Conservation (phyloP, 2,329 filamentous ascomycete species). For the Dothideomycetes sp. region DNA sequence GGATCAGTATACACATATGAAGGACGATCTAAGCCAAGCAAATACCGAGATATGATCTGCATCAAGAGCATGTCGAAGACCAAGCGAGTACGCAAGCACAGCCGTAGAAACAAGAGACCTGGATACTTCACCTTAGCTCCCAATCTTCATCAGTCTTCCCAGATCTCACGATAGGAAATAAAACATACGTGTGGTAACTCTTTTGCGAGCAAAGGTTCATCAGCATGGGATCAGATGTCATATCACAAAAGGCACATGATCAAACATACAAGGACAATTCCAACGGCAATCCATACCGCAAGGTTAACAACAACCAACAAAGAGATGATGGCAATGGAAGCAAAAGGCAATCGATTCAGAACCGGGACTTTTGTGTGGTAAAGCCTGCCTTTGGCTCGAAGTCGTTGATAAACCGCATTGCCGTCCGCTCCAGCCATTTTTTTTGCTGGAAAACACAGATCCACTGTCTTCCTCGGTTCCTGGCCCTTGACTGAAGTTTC, state of each 20-base stretch:
- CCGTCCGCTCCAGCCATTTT: conserved; percentile 6
- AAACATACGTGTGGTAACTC: conserved; percentile 12
- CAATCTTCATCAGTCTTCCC: no score
- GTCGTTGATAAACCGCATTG: conserved; percentile 9
- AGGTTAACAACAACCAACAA: conserved; percentile 46
- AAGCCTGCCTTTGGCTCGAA: conserved; percentile 30
- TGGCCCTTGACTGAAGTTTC: no score
- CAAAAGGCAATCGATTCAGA: conserved; percentile 46
- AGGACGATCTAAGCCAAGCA: neutral
- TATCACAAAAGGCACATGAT: neutral
- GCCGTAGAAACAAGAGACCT: conserved; percentile 66
- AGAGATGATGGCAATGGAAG: conserved; percentile 48
- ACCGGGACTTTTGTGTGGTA: conserved; percentile 47
- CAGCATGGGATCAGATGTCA: neutral
- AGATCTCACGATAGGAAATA: no score
- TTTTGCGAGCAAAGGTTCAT: neutral
- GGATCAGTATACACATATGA: neutral
- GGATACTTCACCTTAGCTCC: no score
- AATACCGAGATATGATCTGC: conserved; percentile 74
- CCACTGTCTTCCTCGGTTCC: neutral
- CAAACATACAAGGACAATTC: conserved; percentile 44
- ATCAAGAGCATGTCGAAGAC: conserved; percentile 88
- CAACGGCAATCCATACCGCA: conserved; percentile 49
- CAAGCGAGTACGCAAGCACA: conserved; percentile 77
- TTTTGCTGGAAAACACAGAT: neutral